These are phyloP conservation scores for Leucocoprinus leucothites DNA, from an alignment of 768 basidiomycete genomes.

Conservation along the genomic window DNA sequence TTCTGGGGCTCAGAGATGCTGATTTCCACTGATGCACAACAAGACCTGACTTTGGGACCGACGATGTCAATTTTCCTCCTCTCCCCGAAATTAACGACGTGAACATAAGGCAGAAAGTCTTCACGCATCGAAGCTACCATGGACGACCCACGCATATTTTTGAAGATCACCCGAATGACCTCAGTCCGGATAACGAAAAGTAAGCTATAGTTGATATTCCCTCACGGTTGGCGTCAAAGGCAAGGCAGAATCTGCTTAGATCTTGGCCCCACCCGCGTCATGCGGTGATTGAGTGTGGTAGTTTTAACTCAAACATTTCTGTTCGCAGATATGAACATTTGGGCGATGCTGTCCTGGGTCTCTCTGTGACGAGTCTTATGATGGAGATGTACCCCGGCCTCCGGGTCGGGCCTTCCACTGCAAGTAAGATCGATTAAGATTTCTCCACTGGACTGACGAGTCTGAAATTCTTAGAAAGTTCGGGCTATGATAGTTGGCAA, in stretches of 20 bases:
- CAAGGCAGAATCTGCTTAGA: not conserved
- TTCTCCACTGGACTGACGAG: constrained; percentile 6
- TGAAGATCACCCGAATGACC: constrained; percentile 70
- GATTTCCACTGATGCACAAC: not conserved
- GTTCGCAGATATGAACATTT: constrained; percentile 65
- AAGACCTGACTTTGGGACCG: constrained; percentile 43
- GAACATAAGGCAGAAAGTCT: constrained; percentile 51
- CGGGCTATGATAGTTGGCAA: constrained; percentile 75
- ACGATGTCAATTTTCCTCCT: constrained; percentile 46
- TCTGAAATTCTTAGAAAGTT: constrained; percentile 57
- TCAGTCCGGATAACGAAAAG: constrained; percentile 83
- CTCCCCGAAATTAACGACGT: constrained; percentile 54
- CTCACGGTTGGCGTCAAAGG: constrained; percentile 1
- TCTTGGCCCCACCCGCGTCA: not conserved
- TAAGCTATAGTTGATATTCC: constrained; percentile 24
- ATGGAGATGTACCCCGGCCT: constrained; percentile 63
- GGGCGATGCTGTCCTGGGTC: constrained; percentile 69
- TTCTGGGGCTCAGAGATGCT: not conserved
- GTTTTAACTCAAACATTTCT: constrained; percentile 5
- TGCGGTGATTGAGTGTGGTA: not conserved
- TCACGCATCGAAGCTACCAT: constrained; percentile 72
- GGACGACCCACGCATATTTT: constrained; percentile 73
- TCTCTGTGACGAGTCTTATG: constrained; percentile 65
- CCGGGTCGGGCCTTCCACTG: constrained; percentile 77
- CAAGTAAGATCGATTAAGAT: constrained; percentile 27